A percentile compares a stretch with the other conserved stretches of the same genome.
These are phyloP conservation scores for Colletotrichum sp. DNA, from an alignment of 2,329 filamentous ascomycete genomes.

Conservation along the genomic window DNA sequence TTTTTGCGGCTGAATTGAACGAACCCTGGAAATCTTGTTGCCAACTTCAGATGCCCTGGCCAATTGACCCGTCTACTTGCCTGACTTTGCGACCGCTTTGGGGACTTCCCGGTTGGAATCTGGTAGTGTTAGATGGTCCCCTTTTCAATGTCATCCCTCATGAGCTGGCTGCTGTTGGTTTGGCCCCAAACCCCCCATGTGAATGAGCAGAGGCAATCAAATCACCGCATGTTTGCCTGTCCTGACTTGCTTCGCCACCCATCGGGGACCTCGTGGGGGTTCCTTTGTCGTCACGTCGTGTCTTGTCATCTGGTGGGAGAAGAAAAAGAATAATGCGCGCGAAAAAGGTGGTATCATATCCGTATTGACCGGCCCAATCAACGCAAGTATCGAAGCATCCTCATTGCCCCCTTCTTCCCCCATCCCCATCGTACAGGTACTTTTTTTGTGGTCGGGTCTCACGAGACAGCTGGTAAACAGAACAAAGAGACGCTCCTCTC, in stretches of 20 bases:
- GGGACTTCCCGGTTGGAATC: not conserved
- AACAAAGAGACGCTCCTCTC: not conserved
- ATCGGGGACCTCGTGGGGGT: not conserved
- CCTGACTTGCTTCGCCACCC: not conserved
- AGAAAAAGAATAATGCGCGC: not conserved
- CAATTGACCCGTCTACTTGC: not conserved
- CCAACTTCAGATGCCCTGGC: not conserved
- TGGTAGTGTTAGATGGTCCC: not conserved
- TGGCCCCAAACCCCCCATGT: not conserved
- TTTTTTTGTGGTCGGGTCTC: not conserved
- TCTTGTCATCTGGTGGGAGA: not conserved
- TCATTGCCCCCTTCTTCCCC: not conserved
- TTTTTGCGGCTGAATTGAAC: not conserved
- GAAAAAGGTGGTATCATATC: slow-evolving; percentile 11
- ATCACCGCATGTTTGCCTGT: not conserved
- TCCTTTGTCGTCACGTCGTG: not conserved
- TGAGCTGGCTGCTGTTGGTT: not conserved
- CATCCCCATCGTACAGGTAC: slow-evolving; percentile 6
- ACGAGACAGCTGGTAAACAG: not conserved
- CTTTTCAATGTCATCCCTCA: not conserved
- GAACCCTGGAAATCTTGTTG: not conserved
- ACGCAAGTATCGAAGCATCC: not conserved
- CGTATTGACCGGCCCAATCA: not conserved
- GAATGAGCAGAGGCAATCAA: not conserved
- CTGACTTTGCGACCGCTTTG: slow-evolving; percentile 4